A percentile compares a stretch with the other conserved stretches of the same genome.
Evolutionary conservation across 768 basidiomycete genomes (phyloP).

Genomic region (Lactarius vividus): DNA sequence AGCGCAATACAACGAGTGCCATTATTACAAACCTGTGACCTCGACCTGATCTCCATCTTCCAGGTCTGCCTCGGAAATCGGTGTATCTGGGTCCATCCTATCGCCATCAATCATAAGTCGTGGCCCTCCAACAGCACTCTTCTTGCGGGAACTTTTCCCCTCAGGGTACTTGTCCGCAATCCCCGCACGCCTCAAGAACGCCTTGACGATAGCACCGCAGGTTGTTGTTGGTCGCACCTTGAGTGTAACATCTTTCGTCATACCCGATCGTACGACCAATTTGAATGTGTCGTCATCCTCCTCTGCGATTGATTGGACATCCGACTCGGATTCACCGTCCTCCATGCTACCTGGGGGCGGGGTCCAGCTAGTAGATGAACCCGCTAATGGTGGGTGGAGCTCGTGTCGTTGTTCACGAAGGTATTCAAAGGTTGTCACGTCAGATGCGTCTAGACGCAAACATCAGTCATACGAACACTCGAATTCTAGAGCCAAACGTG

Average conservation of each 20-base stretch:
- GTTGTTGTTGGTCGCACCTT: slow-evolving; percentile 73
- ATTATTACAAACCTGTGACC: slow-evolving; percentile 35
- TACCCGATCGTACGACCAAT: slow-evolving; percentile 60
- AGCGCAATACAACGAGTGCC: background rate
- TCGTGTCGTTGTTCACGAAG: slow-evolving; percentile 43
- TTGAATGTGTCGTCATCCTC: slow-evolving; percentile 52
- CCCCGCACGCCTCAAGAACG: slow-evolving; percentile 68
- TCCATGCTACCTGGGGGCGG: slow-evolving; percentile 27
- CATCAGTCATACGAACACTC: slow-evolving; percentile 12
- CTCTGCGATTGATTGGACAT: slow-evolving; percentile 26
- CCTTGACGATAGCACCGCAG: slow-evolving; percentile 71
- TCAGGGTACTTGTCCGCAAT: slow-evolving; percentile 53
- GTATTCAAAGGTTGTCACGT: slow-evolving; percentile 61
- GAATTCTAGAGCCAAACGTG: slow-evolving; percentile 34
- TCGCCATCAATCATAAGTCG: slow-evolving; percentile 68
- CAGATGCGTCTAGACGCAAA: slow-evolving; percentile 56
- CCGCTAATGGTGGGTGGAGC: slow-evolving; percentile 24
- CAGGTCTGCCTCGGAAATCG: slow-evolving; percentile 65
- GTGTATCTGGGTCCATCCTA: slow-evolving; percentile 53
- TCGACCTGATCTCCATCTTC: slow-evolving; percentile 83
- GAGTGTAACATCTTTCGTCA: slow-evolving; percentile 54
- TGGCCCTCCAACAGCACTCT: slow-evolving; percentile 40
- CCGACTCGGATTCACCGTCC: slow-evolving; percentile 33
- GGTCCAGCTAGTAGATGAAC: slow-evolving; percentile 11
- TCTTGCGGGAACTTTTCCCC: slow-evolving; percentile 34